Base-by-base conservation (phyloP, 148 eudicot species). In the Cornus florida region DNA sequence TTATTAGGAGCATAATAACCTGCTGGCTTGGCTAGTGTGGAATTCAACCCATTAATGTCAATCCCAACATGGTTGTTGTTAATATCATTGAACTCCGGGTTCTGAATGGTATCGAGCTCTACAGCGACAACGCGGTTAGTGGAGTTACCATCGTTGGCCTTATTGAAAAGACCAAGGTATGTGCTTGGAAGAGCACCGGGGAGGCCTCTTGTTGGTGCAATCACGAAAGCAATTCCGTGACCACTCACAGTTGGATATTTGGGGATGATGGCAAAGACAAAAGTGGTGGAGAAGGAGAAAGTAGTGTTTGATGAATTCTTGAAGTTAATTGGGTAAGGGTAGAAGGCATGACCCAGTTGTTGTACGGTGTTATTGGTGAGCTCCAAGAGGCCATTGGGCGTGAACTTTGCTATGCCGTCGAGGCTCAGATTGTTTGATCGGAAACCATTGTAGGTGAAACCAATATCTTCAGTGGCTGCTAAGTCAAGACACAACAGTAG, bases 201-300 rank as follows among this genome's bases (percentile, higher is more conserved):
- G 66, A 60, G n/a, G 7, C 22, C 66, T 60, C n/a, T 60, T 60
- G 66, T 60, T 60, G 66, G 66, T 7, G 66, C n/a, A 6, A 60
- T 60, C 66, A 60, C 66, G 8, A 60, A 60, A 19, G 66, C 66
- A 4, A 60, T 20, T 19, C 66, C 66, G 1, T 60, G 23, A 7
- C 66, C 66, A n/a, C 66, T 6, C 66, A 60, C 16, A 20, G 23
- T 60, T 20, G 66, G 66, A n/a, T 57, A 19, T 5, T 60, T 4
- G 66, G n/a, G 7, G 23, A 60, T 20, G n/a, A 60, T 60, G 10
- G 22, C 23, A 5, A 60, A 60, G 23, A 19, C 66, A 8, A 60
- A 60, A 60, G 66, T 60, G 66, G 66, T 60, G 66, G 66, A 60
- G 66, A 60, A 60, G 23, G 66, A 60, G 22, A 20, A 60, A 60